Base-by-base conservation (phyloP, 768 basidiomycete genomes). In the Coprinellus micaceus region DNA sequence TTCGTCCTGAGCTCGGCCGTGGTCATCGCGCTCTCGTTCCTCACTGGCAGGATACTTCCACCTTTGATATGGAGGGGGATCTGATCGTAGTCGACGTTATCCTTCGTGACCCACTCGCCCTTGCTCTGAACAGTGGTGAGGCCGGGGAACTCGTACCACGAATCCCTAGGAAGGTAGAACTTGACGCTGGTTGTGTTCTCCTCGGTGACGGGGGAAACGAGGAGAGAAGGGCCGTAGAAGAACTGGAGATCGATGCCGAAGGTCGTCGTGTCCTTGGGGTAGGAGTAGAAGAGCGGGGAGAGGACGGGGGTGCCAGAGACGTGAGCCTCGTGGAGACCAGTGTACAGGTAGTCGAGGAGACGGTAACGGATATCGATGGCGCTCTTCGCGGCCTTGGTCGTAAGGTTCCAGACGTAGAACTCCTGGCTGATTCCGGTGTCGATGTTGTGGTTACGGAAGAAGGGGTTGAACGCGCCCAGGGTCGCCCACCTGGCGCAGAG, bases 401-500 rank as follows among this genome's bases (percentile, higher is more conserved):
- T 82, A 12, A 67, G 69, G 0, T 78, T 73, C 85, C 85, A 89
- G 25, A 77, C 70, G 63, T 87, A 88, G 67, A 87, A 88, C 60
- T 88, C 86, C 66, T 89, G 87, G 52, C 77, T 76, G 52, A 73
- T 82, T 0, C 77, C 70, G 1, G 67, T 75, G 60, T 83, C 80
- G 1, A 58, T 58, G 55, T 86, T 85, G 63, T 86, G 84, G 64
- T 91, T 88, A 9, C 89, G 75, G 83, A 84, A 88, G 75, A 91
- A 91, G 0, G 89, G 88, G 66, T 84, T 83, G 69, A 90, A 91
- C 0, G 85, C 88, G 1, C 86, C 86, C 2, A 91, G 74, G 74
- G 78, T 86, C 13, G 85, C 88, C 89, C 90, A 91, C 36, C 90
- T 74, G 36, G 85, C 83, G 59, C 87, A 89, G 1, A 91, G 72